Conservation (phyloP, 768 basidiomycete genomes). For the Mycena chlorophos region DNA sequence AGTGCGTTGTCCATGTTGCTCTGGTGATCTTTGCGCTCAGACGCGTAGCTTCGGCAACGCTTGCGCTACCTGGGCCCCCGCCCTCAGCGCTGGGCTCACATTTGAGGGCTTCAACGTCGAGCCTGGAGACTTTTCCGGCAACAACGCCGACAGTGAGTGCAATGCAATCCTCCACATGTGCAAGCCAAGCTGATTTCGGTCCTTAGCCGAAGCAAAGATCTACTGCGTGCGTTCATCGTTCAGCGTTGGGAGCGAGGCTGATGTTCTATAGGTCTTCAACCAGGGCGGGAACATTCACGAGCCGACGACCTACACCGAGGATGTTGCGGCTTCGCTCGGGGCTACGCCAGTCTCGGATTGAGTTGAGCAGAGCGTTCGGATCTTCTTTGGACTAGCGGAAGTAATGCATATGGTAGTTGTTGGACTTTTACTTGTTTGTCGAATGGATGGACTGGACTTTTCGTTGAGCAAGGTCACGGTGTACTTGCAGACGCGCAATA, state of each 20-base stretch:
- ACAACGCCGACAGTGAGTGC: conserved; percentile 7
- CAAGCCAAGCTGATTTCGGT: background rate
- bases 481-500: too few relatives aligned
- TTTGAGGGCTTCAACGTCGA: background rate
- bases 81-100: conserved; percentile 3
- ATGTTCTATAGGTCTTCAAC: background rate
- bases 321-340: background rate
- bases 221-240: background rate
- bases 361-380: too few relatives aligned
- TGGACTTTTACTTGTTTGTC: too few relatives aligned
- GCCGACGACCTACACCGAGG: background rate
- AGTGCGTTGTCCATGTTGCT: background rate
- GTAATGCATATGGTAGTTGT: too few relatives aligned
- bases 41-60: background rate
- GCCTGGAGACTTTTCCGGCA: conserved; percentile 7
- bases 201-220: background rate
- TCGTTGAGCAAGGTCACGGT: too few relatives aligned
- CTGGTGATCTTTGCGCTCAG: background rate
- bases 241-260: background rate
- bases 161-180: background rate
- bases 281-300: background rate
- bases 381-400: too few relatives aligned
- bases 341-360: too few relatives aligned
- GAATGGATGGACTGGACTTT: too few relatives aligned
- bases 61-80: conserved; percentile 5